A percentile compares a stretch with the other conserved stretches of the same genome.
Evolutionary conservation across 2,329 filamentous ascomycete genomes (phyloP).

Genomic region (Venturia carpophila): DNA sequence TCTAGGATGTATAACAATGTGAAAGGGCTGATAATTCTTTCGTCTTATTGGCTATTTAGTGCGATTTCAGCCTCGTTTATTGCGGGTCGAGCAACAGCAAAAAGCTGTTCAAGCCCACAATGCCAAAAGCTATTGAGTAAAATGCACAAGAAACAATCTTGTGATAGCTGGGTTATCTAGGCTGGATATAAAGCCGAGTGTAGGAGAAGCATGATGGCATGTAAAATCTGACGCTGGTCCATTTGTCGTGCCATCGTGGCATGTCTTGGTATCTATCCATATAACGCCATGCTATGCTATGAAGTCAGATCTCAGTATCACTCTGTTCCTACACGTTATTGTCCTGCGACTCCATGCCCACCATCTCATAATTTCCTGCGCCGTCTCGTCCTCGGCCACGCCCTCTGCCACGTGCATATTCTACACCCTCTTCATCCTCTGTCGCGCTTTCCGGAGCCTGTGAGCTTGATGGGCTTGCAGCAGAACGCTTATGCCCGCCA

Average conservation of each 20-base stretch:
- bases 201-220: neutral
- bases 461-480: constrained; percentile 19
- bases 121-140: neutral
- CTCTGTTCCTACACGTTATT: constrained; percentile 23
- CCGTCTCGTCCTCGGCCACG: constrained; percentile 37
- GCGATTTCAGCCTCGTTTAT: neutral
- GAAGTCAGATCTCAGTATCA: constrained; percentile 23
- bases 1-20: neutral
- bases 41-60: neutral
- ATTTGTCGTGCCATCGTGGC: neutral
- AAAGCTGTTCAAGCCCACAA: neutral
- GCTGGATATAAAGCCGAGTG: neutral
- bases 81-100: neutral
- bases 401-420: constrained; percentile 20
- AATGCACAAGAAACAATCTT: neutral
- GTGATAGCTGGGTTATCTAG: no score
- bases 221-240: neutral
- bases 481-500: constrained; percentile 47
- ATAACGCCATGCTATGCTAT: constrained; percentile 18
- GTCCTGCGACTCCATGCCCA: constrained; percentile 34
- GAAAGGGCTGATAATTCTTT: neutral
- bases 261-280: constrained; percentile 6
- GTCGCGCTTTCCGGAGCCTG: constrained; percentile 21
- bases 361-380: constrained; percentile 43
- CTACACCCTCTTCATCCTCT: constrained; percentile 28